Percentiles rank a stretch among this genome's conserved stretches.
phyloP scores from a whole-genome alignment of 78 protist genomes.

The Dictyostelium purpureum region DNA sequence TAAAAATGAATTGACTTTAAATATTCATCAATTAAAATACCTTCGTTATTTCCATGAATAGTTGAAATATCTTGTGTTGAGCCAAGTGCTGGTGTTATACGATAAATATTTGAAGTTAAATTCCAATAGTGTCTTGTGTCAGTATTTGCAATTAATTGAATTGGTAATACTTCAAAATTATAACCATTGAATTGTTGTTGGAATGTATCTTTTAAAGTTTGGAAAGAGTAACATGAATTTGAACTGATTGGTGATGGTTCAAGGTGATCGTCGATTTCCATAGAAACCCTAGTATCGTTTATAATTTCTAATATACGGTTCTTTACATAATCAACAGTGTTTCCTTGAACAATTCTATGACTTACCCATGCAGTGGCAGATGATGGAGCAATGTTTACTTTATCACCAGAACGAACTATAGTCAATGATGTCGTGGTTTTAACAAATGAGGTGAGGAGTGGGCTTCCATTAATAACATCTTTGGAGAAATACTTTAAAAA shows the following conservation, averaged over 20 bases:
- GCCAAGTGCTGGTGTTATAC: constrained; percentile 13
- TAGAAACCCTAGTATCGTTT: constrained; percentile 20
- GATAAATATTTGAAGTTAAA: constrained; percentile 11
- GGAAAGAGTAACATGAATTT: not conserved
- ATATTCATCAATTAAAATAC: not conserved
- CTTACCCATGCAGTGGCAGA: constrained; percentile 45
- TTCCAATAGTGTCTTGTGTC: constrained; percentile 68
- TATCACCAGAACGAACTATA: constrained; percentile 22
- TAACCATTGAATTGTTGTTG: constrained; percentile 5
- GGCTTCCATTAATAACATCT: not conserved
- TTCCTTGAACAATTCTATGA: constrained; percentile 40
- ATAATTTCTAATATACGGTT: not conserved
- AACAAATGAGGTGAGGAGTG: constrained; percentile 2
- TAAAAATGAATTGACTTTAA: constrained; percentile 32
- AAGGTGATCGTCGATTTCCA: constrained; percentile 19
- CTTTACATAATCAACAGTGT: not conserved
- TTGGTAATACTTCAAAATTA: constrained; percentile 10
- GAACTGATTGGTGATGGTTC: constrained; percentile 47
- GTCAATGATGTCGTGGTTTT: constrained; percentile 42
- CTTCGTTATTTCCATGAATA: constrained; percentile 63
- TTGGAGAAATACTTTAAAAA: not conserved
- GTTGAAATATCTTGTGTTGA: not conserved
- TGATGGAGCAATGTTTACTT: constrained; percentile 7
- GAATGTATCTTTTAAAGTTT: not conserved
- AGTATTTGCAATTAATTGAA: constrained; percentile 51